Evolutionary conservation across 2,329 filamentous ascomycete species (phyloP).

Genomic region (Aspergillus ibericus): DNA sequence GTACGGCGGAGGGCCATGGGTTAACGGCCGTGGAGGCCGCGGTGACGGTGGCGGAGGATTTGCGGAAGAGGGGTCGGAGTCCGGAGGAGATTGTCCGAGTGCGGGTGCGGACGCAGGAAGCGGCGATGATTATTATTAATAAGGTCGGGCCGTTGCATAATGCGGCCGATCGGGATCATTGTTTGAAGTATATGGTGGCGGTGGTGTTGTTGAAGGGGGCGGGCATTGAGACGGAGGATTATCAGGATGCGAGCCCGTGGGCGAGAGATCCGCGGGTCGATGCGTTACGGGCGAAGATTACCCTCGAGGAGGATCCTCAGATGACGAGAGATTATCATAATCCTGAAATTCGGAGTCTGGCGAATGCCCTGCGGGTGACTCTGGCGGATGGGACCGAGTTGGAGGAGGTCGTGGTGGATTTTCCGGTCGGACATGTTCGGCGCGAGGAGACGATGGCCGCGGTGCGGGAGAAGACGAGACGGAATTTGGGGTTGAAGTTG

Average conservation of each 20-base stretch:
- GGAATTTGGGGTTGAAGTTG: neutral
- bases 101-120: neutral
- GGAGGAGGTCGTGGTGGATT: neutral
- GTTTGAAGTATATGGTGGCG: slow-evolving; percentile 36
- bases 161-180: slow-evolving; percentile 38
- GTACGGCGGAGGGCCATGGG: slow-evolving; percentile 37
- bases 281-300: slow-evolving; percentile 26
- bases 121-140: slow-evolving; percentile 30
- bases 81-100: neutral
- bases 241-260: slow-evolving; percentile 28
- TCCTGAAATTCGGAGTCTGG: neutral
- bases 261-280: slow-evolving; percentile 20
- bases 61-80: neutral
- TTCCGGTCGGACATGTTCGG: neutral
- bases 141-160: slow-evolving; percentile 29
- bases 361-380: neutral
- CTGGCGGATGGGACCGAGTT: neutral
- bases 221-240: slow-evolving; percentile 26
- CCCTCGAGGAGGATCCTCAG: slow-evolving; percentile 23
- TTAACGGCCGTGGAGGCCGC: slow-evolving; percentile 36
- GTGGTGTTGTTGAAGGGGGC: slow-evolving; percentile 33
- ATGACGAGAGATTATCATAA: slow-evolving; percentile 34
- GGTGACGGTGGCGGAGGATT: slow-evolving; percentile 10
- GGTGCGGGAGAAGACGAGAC: neutral
- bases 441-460: neutral